Conservation (phyloP, 441 rosid species). For the Gossypium davidsonii region DNA sequence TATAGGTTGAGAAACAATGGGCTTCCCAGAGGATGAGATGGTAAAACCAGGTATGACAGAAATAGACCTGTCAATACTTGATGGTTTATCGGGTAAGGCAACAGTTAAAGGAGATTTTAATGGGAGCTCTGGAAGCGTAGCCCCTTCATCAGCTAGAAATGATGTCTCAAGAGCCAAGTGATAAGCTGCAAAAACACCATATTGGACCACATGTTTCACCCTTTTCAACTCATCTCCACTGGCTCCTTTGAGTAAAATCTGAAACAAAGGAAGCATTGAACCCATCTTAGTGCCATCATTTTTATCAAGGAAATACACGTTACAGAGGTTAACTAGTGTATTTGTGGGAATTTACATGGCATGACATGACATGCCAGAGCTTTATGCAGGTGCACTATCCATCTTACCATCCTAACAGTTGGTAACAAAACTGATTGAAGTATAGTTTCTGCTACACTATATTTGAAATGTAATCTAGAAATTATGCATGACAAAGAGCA, state of each 20-base stretch:
- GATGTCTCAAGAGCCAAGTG: slow-evolving; percentile 78
- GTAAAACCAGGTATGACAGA: slow-evolving; percentile 67
- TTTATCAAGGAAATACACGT: background rate
- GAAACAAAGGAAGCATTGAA: slow-evolving; percentile 22
- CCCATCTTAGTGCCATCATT: background rate
- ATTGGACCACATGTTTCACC: slow-evolving; percentile 70
- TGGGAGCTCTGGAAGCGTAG: slow-evolving; percentile 67
- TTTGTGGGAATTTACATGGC: background rate
- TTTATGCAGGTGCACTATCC: background rate
- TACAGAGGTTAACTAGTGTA: background rate
- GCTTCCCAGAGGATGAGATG: slow-evolving; percentile 33
- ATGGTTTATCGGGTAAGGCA: slow-evolving; percentile 63
- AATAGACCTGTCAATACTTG: slow-evolving; percentile 53
- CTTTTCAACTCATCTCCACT: slow-evolving; percentile 62
- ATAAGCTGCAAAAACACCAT: slow-evolving; percentile 80
- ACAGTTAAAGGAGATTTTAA: slow-evolving; percentile 61
- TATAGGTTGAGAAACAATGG: slow-evolving; percentile 30
- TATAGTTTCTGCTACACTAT: slow-evolving; percentile 10
- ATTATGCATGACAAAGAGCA: slow-evolving; percentile 4
- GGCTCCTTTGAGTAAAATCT: slow-evolving; percentile 73
- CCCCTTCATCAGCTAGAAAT: slow-evolving; percentile 76
- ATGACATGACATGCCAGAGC: background rate
- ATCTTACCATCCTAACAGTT: background rate
- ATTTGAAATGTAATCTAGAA: slow-evolving; percentile 8
- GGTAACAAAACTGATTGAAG: background rate